Conservation (phyloP, 2,329 filamentous ascomycete species). For the Fusarium illudens region DNA sequence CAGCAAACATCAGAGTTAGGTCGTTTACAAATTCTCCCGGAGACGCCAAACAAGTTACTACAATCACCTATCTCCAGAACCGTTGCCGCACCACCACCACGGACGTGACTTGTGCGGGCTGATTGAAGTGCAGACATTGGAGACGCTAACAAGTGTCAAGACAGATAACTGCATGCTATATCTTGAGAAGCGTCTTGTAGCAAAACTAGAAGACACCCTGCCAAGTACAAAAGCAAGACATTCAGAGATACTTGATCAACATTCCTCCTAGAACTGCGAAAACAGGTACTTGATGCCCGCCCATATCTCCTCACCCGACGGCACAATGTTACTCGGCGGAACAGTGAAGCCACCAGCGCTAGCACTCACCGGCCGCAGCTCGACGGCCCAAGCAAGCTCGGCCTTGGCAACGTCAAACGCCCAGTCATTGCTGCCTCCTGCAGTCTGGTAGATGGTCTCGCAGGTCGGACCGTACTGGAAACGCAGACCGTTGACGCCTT, state of each 20-base stretch:
- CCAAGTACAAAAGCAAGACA: background rate
- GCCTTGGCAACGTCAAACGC: constrained; percentile 53
- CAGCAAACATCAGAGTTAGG: too few relatives aligned
- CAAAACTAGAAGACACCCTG: too few relatives aligned
- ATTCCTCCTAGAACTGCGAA: background rate
- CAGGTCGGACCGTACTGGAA: constrained; percentile 64
- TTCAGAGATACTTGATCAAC: background rate
- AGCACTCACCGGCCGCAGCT: constrained; percentile 48
- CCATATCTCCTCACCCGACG: constrained; percentile 54
- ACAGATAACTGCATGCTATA: too few relatives aligned
- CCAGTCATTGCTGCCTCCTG: constrained; percentile 57
- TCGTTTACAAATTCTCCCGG: background rate
- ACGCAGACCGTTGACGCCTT: constrained; percentile 48
- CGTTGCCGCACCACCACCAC: background rate
- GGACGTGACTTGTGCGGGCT: too few relatives aligned
- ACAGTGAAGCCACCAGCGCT: constrained; percentile 33
- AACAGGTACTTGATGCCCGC: constrained; percentile 54
- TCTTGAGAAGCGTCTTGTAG: too few relatives aligned
- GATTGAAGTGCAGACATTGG: too few relatives aligned
- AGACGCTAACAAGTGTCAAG: too few relatives aligned
- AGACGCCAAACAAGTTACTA: background rate
- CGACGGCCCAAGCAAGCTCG: constrained; percentile 52
- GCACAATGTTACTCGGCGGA: constrained; percentile 47
- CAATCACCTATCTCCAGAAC: background rate
- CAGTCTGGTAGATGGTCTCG: constrained; percentile 67